A percentile compares a stretch with the other conserved stretches of the same genome.
These are phyloP conservation scores for Mrakia gelida DNA, from an alignment of 768 basidiomycete genomes.

Conservation along the genomic window DNA sequence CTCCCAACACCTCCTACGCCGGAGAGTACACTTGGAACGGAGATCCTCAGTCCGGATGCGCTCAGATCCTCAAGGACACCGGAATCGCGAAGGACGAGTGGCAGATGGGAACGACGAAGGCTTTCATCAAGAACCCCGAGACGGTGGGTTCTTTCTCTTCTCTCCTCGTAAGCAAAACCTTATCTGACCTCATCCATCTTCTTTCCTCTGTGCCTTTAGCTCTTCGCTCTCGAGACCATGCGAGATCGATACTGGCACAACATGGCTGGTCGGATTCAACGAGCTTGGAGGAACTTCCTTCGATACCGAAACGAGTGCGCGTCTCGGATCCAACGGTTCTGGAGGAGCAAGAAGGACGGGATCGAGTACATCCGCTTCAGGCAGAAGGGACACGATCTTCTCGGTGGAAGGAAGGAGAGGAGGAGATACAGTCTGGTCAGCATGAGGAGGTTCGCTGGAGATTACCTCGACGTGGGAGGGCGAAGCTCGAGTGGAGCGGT, in stretches of 20 bases:
- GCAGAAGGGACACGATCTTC: slow-evolving; percentile 90
- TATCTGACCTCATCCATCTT: background rate
- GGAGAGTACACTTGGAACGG: slow-evolving; percentile 98
- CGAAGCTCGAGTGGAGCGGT: slow-evolving; percentile 67
- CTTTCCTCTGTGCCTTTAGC: slow-evolving; percentile 53
- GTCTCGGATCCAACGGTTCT: slow-evolving; percentile 90
- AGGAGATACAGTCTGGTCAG: slow-evolving; percentile 88
- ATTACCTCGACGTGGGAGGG: slow-evolving; percentile 88
- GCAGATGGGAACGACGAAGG: slow-evolving; percentile 99
- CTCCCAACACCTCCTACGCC: slow-evolving; percentile 91
- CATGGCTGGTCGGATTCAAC: slow-evolving; percentile 95
- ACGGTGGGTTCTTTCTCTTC: slow-evolving; percentile 57
- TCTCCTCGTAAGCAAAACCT: background rate
- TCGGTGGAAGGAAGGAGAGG: slow-evolving; percentile 88
- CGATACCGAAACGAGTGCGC: slow-evolving; percentile 94
- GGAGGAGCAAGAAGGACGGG: slow-evolving; percentile 95
- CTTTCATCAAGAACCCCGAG: slow-evolving; percentile 99
- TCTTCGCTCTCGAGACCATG: slow-evolving; percentile 98
- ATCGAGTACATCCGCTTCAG: slow-evolving; percentile 82
- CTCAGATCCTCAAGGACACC: slow-evolving; percentile 86
- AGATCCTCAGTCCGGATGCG: slow-evolving; percentile 82
- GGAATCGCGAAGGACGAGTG: slow-evolving; percentile 96
- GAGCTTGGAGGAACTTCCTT: slow-evolving; percentile 92
- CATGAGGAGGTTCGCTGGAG: slow-evolving; percentile 90
- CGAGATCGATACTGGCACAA: slow-evolving; percentile 99